Conservation (phyloP, 2,329 filamentous ascomycete species). For the Zarea fungicola region DNA sequence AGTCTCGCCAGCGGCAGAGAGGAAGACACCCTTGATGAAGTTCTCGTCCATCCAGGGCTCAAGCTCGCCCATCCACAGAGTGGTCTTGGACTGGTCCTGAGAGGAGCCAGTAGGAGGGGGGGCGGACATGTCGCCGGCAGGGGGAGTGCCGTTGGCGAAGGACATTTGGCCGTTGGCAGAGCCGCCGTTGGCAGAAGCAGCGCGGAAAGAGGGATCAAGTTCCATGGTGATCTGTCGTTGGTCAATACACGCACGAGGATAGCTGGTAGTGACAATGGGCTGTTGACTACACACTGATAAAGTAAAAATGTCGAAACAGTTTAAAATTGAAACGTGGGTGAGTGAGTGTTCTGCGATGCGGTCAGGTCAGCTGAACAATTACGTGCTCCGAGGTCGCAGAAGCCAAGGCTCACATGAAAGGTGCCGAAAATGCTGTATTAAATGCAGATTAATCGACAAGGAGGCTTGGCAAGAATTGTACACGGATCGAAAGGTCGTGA, state of each 20-base stretch:
- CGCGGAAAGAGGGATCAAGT: constrained; percentile 27
- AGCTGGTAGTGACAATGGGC: neutral
- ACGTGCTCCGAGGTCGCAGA: neutral
- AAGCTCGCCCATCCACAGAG: constrained; percentile 86
- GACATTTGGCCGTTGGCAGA: constrained; percentile 29
- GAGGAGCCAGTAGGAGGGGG: constrained; percentile 29
- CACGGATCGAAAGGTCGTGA: constrained; percentile 8
- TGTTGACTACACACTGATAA: constrained; percentile 8
- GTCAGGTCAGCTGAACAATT: neutral
- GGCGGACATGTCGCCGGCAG: constrained; percentile 32
- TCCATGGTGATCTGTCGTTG: constrained; percentile 26
- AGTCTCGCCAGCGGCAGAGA: constrained; percentile 81
- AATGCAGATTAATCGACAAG: constrained; percentile 8
- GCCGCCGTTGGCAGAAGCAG: constrained; percentile 27
- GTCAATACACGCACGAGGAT: neutral
- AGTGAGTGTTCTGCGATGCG: constrained; percentile 1
- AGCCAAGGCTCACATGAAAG: neutral
- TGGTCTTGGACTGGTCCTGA: constrained; percentile 50
- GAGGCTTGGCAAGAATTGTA: constrained; percentile 4
- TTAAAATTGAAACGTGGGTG: constrained; percentile 1
- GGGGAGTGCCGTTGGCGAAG: constrained; percentile 35
- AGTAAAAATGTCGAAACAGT: neutral
- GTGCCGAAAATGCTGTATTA: constrained; percentile 7
- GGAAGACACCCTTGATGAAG: constrained; percentile 91
- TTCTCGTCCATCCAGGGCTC: constrained; percentile 99